Conservation (phyloP, 495 filamentous ascomycete species). For the Tuber calosporum region DNA sequence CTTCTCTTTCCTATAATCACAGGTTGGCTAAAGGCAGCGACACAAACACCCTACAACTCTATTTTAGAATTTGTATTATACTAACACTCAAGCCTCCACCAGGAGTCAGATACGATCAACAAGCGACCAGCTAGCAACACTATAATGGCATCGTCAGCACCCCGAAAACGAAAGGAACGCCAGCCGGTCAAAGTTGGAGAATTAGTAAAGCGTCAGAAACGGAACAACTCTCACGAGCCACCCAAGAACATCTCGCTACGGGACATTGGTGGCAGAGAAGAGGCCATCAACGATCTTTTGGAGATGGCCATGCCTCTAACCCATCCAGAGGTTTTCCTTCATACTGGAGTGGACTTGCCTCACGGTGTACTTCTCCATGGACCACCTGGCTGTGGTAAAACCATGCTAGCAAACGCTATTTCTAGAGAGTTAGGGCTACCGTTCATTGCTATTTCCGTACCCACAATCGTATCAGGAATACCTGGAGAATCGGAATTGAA, state of each 20-base stretch:
- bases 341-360: constrained; percentile 64
- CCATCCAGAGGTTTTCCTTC: constrained; percentile 54
- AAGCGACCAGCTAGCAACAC: constrained; percentile 49
- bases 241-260: constrained; percentile 69
- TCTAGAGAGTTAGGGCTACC: constrained; percentile 76
- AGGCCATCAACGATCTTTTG: constrained; percentile 67
- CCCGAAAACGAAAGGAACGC: too few species aligned
- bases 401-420: constrained; percentile 83
- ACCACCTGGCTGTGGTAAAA: constrained; percentile 92
- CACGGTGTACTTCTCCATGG: constrained; percentile 85
- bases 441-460: constrained; percentile 80
- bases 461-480: constrained; percentile 85
- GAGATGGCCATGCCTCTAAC: constrained; percentile 69
- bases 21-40: too few species aligned
- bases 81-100: constrained; percentile 13
- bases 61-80: background rate
- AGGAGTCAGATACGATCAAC: constrained; percentile 66
- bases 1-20: too few species aligned
- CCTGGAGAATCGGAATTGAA: constrained; percentile 97
- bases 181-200: too few species aligned
- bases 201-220: constrained; percentile 35
- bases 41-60: too few species aligned
- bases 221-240: constrained; percentile 48
- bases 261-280: constrained; percentile 79
- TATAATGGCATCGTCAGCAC: constrained; percentile 12